Conservation (phyloP, 2,329 filamentous ascomycete genomes). For the Fusarium circinatum region DNA sequence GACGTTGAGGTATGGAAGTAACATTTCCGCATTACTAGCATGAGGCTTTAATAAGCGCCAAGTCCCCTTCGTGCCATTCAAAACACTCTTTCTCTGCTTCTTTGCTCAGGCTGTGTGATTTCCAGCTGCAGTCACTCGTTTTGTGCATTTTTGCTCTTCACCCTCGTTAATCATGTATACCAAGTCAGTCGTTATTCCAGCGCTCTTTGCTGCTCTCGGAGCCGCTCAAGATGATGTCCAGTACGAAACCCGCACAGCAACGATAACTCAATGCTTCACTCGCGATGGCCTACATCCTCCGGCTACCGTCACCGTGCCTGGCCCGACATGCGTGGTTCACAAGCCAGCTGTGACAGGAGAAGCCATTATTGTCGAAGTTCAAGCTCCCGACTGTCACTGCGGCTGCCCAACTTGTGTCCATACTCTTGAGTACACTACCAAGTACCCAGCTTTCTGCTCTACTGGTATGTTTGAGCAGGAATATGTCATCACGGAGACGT, state of each 20-base stretch:
- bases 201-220: not conserved
- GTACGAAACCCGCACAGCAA: conserved; percentile 16
- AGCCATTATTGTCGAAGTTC: conserved; percentile 17
- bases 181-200: conserved; percentile 4
- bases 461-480: conserved; percentile 24
- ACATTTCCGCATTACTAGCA: not conserved
- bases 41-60: not conserved
- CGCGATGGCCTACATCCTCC: not conserved
- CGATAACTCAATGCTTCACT: conserved; percentile 28
- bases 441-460: conserved; percentile 14
- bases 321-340: conserved; percentile 1
- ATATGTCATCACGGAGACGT: conserved; percentile 28
- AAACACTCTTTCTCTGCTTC: too few relatives aligned
- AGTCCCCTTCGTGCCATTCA: not conserved
- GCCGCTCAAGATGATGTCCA: conserved; percentile 5
- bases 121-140: conserved; percentile 3
- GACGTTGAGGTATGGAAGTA: not conserved
- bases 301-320: not conserved
- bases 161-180: conserved; percentile 7
- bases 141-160: not conserved
- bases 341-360: conserved; percentile 18
- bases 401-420: conserved; percentile 27
- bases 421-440: conserved; percentile 18
- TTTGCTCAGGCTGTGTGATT: too few relatives aligned
- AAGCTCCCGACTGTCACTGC: conserved; percentile 31